Evolutionary conservation across 2,329 filamentous ascomycete genomes (phyloP).

Genomic region (Cladophialophora bantiana): DNA sequence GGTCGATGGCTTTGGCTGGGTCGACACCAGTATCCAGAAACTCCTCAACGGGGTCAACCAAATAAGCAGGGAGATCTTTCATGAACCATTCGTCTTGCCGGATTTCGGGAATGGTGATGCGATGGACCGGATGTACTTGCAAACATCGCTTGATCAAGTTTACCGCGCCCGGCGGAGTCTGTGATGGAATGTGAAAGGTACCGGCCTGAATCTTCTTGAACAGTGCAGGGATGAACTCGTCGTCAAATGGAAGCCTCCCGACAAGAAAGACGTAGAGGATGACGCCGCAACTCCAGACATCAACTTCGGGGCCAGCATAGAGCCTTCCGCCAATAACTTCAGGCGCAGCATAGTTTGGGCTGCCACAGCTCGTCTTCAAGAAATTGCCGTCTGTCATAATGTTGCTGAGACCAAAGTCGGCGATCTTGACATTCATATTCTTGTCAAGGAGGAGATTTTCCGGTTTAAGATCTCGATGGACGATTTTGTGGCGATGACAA

Average conservation of each 20-base stretch:
- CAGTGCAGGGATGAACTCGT: conserved; percentile 95
- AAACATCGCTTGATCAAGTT: conserved; percentile 86
- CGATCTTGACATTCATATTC: conserved; percentile 97
- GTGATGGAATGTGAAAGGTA: conserved; percentile 88
- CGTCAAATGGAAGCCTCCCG: conserved; percentile 85
- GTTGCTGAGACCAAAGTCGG: conserved; percentile 97
- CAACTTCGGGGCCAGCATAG: conserved; percentile 95
- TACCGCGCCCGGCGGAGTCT: conserved; percentile 84
- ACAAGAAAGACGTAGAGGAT: conserved; percentile 71
- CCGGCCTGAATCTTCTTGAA: conserved; percentile 98
- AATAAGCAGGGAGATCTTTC: conserved; percentile 83
- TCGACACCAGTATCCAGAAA: conserved; percentile 95
- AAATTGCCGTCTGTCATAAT: conserved; percentile 99
- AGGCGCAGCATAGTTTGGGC: conserved; percentile 96
- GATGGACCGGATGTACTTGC: conserved; percentile 85
- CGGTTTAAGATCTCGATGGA: conserved; percentile 95
- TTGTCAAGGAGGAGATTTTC: conserved; percentile 96
- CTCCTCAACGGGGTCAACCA: conserved; percentile 86
- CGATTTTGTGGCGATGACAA: conserved; percentile 98
- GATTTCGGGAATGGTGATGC: conserved; percentile 93
- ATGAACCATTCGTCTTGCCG: conserved; percentile 93
- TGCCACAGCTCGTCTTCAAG: conserved; percentile 96
- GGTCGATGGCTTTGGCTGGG: conserved; percentile 87
- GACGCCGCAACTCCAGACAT: conserved; percentile 78
- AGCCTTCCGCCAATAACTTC: conserved; percentile 98